Evolutionary conservation across 768 basidiomycete genomes (phyloP), one percentile per base, ranked within the genome.

Genomic region (Pulveroboletus frians): DNA sequence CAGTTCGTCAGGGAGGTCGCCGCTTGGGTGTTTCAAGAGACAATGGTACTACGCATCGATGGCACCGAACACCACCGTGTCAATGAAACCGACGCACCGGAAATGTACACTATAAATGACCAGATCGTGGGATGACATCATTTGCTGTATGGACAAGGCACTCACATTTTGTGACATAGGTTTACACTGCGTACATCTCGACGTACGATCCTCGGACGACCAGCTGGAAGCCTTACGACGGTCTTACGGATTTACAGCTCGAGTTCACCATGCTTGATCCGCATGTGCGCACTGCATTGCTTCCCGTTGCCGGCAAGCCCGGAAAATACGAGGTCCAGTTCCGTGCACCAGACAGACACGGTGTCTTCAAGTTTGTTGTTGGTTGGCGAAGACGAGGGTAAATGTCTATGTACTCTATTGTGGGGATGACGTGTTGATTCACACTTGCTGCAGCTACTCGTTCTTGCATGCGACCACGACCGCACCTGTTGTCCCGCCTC

Each of bases 211-310:
- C 82, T 18, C 64, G 64, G 49, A 75, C 73, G 6, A 69, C 72
- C 9, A 65, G 64, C 11, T 97, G 92, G 92, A 71, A 71, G 44
- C 85, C 91, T 0, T 84, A 83, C 64, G 82, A 84, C 11, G 79
- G 76, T 29, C 66, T 92, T 43, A 66, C 71, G 10, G 96, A 98
- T 64, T 64, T 98, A 26, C 95, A 97, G 59, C 76, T 98, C 43
- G 94, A 95, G 59, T 97, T 98, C 65, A 95, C 92, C 18, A 99
- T 99, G 96, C 82, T 99, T 35, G 96, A 99, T 67, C 96, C 96
- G 1, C 93, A 96, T 67, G 73, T 98, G 51, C 90, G 96, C 31
- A 91, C 84, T 13, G 71, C 85, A 7, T 76, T 99, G 9, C 73
- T 67, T 10, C 76, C 85, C 10, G 79, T 82, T 9, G 46, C 71